Base-by-base conservation (phyloP, 176 grass and related monocot genomes). In the Panicum miliaceum region DNA sequence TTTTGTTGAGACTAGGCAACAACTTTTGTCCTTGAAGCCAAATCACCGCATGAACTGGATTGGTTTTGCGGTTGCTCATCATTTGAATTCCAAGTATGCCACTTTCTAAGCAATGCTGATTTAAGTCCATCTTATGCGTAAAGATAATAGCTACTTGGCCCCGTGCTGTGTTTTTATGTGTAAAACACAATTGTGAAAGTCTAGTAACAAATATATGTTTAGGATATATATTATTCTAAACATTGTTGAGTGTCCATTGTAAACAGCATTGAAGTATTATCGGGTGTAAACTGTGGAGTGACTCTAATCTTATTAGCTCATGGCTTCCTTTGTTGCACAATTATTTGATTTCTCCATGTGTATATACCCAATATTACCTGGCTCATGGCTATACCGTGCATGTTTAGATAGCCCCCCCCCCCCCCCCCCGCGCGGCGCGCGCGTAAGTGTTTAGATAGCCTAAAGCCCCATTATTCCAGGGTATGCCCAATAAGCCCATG, bases 41-140 rank as follows among this genome's bases (percentile, higher is more conserved):
- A 99, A 94, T 79, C 97, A 99, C 81, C 93, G 97, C 68, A 99
- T 99, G 97, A 99, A 99, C 91, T 99, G 97, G 97, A 99, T 96
- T 88, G 97, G 97, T 54, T 99, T 99, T 89, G 91, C 97, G 9
- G 93, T 99, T 58, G 74, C 97, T 47, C 93, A 96, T 89, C 91
- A 99, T 84, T 89, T 99, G 86, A 96, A 92, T 92, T 91, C 91
- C 60, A 99, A 99, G 97, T 99, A 94, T 29, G 74, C 63, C 74
- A 81, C 15, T 84, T 87, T 78, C 84, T 79, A 65, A 58, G 22
- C 43, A 38, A 19, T 48, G 1, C 51, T 43, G 53, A 66, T 60
- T 81, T 63, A 65, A 50, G 70, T 35, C 53, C 36, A 73, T 71
- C 26, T 57, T 70, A 43, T 68, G 41, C 23, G 34, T 79, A 71